Evolutionary conservation across 148 eudicot genomes (phyloP), one percentile per base, ranked within the genome.

Genomic region (Tetragonia tetragonoides): DNA sequence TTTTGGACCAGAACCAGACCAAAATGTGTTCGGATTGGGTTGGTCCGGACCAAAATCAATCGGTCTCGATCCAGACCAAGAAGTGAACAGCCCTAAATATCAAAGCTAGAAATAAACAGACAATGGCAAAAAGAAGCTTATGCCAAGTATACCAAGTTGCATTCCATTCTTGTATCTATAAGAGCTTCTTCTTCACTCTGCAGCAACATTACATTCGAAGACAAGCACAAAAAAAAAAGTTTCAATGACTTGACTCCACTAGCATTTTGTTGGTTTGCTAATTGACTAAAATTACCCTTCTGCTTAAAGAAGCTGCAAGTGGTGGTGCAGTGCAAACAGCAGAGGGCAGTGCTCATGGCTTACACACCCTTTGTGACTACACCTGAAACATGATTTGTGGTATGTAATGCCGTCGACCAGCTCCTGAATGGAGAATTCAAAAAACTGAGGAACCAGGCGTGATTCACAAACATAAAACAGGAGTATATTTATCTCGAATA

Each of bases 241-340:
- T 72, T 73, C 78, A n/a, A 82, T 51, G 73, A 60, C 3, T 61
- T 9, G 44, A 63, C 59, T 46, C 79, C 83, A 64, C 75, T 81
- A 40, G 70, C 44, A 20, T 78, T 84, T 68, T 80, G 84, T 61
- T 86, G 85, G 54, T 80, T 87, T 75, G 47, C 87, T 15, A 94
- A 80, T 60, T 90, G 88, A 86, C 93, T 92, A 90, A 92, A 94
- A 77, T 92, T 90, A 21, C 98, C 98, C 81, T 88, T 92, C 57
- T 87, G 88, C 87, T 90, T 94, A 86, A 94, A 92, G 54, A n/a
- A 94, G 92, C 78, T 94, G 97, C 0, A 90, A 79, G 75, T 92
- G 97, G 82, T 94, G 98, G 75, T 92, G 98, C 80, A 86, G 84
- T 91, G 98, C n/a, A n/a, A n/a, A n/a, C n/a, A n/a, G n/a, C n/a